Evolutionary conservation across 805 yeast genomes (phyloP).

Genomic region (Metschnikowia lachancei): DNA sequence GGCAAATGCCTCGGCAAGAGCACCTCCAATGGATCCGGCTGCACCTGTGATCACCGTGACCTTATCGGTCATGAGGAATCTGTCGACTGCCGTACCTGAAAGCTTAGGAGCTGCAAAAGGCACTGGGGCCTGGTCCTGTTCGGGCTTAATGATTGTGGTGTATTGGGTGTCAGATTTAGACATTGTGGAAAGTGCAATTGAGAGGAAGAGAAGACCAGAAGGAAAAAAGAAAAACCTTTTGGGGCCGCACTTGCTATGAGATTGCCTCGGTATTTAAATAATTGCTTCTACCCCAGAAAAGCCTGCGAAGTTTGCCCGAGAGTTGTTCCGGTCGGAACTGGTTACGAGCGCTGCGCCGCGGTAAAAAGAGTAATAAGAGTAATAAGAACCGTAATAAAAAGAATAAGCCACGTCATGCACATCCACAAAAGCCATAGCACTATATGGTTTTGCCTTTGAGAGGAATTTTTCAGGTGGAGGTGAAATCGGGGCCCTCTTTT

Average conservation of each 20-base stretch:
- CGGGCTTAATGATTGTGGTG: constrained; percentile 21
- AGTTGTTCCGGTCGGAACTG: background rate
- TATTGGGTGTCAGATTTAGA: constrained; percentile 9
- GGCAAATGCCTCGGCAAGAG: constrained; percentile 42
- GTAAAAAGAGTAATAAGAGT: background rate
- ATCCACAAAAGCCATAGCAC: background rate
- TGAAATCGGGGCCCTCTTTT: too few species aligned
- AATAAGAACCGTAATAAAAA: background rate
- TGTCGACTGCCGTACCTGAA: constrained; percentile 17
- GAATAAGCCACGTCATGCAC: background rate
- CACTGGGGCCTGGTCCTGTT: constrained; percentile 17
- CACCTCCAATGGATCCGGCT: constrained; percentile 32
- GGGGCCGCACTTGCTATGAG: background rate
- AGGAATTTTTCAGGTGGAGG: too few species aligned
- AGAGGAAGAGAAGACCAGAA: background rate
- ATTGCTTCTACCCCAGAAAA: background rate
- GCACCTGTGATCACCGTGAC: constrained; percentile 33
- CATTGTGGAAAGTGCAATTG: background rate
- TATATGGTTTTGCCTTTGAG: too few species aligned
- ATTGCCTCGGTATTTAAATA: background rate
- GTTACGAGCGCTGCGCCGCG: background rate
- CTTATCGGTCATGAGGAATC: constrained; percentile 22
- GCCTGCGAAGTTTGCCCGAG: background rate
- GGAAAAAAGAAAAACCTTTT: too few species aligned
- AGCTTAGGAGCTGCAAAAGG: constrained; percentile 18